phyloP scores from a whole-genome alignment of 73 alveolate genomes.

The Tetrahymena elliotti region DNA sequence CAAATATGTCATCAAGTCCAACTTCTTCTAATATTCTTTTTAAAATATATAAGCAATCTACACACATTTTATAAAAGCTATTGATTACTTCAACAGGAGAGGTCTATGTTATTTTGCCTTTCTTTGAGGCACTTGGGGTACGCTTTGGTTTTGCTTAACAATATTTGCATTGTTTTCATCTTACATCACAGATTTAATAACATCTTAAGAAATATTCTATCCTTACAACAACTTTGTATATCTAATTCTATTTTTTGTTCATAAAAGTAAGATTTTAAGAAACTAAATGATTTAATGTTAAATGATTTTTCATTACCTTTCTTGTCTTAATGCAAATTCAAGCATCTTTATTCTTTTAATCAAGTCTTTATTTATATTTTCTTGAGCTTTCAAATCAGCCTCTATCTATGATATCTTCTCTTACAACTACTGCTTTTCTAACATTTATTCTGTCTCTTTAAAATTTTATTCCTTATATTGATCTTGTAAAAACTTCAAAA shows the following conservation, averaged over 20 bases:
- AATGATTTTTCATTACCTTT: conserved; percentile 1
- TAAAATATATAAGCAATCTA: not conserved
- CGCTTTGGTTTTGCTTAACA: conserved; percentile 8
- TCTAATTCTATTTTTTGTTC: conserved; percentile 23
- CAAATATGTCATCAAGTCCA: conserved; percentile 64
- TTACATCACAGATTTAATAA: conserved; percentile 30
- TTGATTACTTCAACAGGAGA: conserved; percentile 36
- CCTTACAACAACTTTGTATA: conserved; percentile 53
- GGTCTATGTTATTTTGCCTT: conserved; percentile 55
- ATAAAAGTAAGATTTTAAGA: too few relatives aligned
- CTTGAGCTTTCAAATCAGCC: conserved; percentile 46
- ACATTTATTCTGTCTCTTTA: conserved; percentile 63
- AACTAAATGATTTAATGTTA: too few relatives aligned
- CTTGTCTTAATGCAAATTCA: conserved; percentile 58
- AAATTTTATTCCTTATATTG: conserved; percentile 35
- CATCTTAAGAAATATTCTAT: conserved; percentile 26
- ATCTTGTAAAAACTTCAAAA: conserved; percentile 47
- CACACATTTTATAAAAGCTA: not conserved
- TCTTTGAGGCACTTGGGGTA: conserved; percentile 36
- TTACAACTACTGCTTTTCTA: conserved; percentile 52
- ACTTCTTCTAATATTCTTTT: conserved; percentile 52
- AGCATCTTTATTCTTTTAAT: conserved; percentile 61
- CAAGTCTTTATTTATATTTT: conserved; percentile 45
- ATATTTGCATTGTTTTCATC: conserved; percentile 17
- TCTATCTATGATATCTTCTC: conserved; percentile 33